phyloP scores from a whole-genome alignment of 495 filamentous ascomycete genomes.

The Choiromyces venosus region DNA sequence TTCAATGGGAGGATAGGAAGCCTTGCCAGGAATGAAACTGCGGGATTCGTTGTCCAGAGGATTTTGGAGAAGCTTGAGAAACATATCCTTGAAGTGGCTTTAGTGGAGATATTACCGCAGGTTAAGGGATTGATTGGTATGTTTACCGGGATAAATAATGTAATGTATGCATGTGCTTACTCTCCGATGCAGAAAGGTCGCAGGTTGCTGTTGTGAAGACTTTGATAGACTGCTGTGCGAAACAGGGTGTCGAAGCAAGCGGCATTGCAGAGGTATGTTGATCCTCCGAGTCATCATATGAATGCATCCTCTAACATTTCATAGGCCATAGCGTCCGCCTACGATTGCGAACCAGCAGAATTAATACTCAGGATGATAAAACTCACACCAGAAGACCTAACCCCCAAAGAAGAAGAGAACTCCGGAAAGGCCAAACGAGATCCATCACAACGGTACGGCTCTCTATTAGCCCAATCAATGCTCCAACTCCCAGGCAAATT shows the following conservation, averaged over 20 bases:
- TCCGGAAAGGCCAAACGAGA: conserved; percentile 47
- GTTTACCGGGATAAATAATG: conserved; percentile 8
- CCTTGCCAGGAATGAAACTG: conserved; percentile 79
- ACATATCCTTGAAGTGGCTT: conserved; percentile 68
- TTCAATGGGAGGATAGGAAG: conserved; percentile 70
- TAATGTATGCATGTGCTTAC: conserved; percentile 11
- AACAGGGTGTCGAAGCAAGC: conserved; percentile 54
- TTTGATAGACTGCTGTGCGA: conserved; percentile 72
- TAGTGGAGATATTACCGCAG: conserved; percentile 62
- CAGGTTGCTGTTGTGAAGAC: conserved; percentile 71
- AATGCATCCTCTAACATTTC: conserved; percentile 6
- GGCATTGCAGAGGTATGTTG: conserved; percentile 32
- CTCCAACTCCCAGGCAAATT: conserved; percentile 55
- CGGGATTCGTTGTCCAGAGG: conserved; percentile 73
- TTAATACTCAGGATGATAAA: conserved; percentile 40
- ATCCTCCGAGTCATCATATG: not conserved
- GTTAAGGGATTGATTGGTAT: conserved; percentile 58
- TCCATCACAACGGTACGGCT: conserved; percentile 50
- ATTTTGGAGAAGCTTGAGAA: conserved; percentile 76
- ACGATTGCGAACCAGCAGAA: conserved; percentile 24
- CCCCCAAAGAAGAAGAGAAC: conserved; percentile 39
- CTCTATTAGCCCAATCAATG: conserved; percentile 62
- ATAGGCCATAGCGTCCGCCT: conserved; percentile 31
- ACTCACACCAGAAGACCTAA: conserved; percentile 25
- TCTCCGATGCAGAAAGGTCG: conserved; percentile 50